A percentile compares a stretch with the other conserved stretches of the same genome.
phyloP scores from a whole-genome alignment of 164 flowering plant genomes.

The Vitis vinifera region DNA sequence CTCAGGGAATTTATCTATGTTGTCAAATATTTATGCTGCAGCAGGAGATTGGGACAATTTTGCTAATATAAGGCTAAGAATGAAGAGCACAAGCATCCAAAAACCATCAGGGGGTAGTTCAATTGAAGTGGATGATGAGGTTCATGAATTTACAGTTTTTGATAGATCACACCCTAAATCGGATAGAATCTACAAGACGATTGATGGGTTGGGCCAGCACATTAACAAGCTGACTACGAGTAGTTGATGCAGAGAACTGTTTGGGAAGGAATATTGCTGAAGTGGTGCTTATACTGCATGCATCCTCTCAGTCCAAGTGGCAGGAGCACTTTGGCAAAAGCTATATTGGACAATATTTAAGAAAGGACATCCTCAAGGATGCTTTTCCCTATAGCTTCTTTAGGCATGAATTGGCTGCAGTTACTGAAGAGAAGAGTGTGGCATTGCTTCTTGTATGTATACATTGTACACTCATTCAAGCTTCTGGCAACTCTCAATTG shows the following conservation, averaged over 20 bases:
- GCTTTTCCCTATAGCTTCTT: neutral
- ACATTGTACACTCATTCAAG: slow-evolving; percentile 2
- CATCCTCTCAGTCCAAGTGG: no score
- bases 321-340: neutral
- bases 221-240: slow-evolving; percentile 40
- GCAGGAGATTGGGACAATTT: slow-evolving; percentile 65
- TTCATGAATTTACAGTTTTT: slow-evolving; percentile 65
- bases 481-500: neutral
- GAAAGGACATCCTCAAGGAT: neutral
- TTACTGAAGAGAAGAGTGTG: neutral
- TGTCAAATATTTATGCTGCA: slow-evolving; percentile 76
- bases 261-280: neutral
- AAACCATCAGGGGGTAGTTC: slow-evolving; percentile 68
- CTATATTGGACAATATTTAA: neutral
- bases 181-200: slow-evolving; percentile 56
- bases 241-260: neutral
- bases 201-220: slow-evolving; percentile 49
- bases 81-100: slow-evolving; percentile 42
- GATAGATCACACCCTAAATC: slow-evolving; percentile 59
- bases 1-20: slow-evolving; percentile 51
- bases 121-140: slow-evolving; percentile 54
- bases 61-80: slow-evolving; percentile 46
- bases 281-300: no score
- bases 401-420: neutral
- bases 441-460: neutral